Base-by-base conservation (phyloP, 805 yeast genomes). In the Isabelozyma rhagii region DNA sequence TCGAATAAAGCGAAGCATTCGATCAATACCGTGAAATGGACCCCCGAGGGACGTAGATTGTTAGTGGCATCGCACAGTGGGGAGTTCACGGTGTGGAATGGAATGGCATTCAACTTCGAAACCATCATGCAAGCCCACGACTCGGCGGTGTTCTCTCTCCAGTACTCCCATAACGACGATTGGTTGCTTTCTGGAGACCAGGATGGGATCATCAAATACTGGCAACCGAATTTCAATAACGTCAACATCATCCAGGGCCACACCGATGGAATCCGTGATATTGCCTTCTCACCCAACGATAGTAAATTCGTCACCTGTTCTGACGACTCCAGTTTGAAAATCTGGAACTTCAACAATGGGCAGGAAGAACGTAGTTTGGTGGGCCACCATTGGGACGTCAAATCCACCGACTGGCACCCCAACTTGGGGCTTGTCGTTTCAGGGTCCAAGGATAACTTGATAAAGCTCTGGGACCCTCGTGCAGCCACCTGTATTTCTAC, bases 301-400 rank as follows among this genome's bases (percentile, higher is more conserved):
- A 74, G 91, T 8, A 90, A 91, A 64, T 94, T 92, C 67, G 88
- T 91, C n/a, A 88, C 96, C 1, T 88, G 96, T 56, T 87, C 96
- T 15, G 99, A 94, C 69, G 99, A 94, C 67, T 87, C 90, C 46
- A 79, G 86, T 5, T 73, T 93, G 52, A 96, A 94, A 64, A 85
- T 94, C 39, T 94, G 98, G 97, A 89, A 92, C 68, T 94, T 94
- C 69, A 86, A 89, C 62, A 89, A 87, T 61, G 94, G 94, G 38
- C 74, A 79, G 51, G 94, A 89, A 57, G 99, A 94, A 63, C 71
- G 88, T 44, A 76, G 82, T 0, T 74, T 94, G 48, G 78, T 83
- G 21, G 98, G 98, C 2, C 99, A 94, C 69, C 97, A 96, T 65
- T 94, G 99, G 99, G 99, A 94, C 68, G 97, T 94, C 18, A 94